A percentile compares a stretch with the other conserved stretches of the same genome.
Conservation (phyloP, 139 green algal species). For the Zygnema circumcarinatum region DNA sequence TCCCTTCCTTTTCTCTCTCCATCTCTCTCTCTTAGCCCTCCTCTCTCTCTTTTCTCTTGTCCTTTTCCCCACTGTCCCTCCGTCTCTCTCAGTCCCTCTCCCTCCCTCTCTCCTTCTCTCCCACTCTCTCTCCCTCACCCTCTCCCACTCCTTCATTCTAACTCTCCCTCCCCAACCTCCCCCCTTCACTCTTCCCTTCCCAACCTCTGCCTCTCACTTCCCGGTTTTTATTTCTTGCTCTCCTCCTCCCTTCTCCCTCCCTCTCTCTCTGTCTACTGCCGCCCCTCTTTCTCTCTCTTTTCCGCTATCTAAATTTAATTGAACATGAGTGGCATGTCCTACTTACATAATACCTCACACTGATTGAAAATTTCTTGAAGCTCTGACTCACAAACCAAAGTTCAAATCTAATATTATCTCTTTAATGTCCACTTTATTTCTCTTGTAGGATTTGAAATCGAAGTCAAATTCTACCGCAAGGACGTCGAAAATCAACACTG, state of each 20-base stretch:
- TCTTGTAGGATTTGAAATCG: too few relatives aligned
- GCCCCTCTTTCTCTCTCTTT: too few relatives aligned
- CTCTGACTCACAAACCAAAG: too few relatives aligned
- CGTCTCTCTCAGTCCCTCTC: not conserved
- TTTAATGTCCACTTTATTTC: too few relatives aligned
- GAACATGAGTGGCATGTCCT: too few relatives aligned
- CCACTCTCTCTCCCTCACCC: not conserved
- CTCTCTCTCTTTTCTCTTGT: not conserved
- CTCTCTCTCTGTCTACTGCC: too few relatives aligned
- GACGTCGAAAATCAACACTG: too few relatives aligned
- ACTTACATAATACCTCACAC: too few relatives aligned
- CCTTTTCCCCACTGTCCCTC: slow-evolving; percentile 8
- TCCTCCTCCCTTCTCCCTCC: not conserved
- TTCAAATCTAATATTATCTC: too few relatives aligned
- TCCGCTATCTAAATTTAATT: too few relatives aligned
- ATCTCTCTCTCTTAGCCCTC: not conserved
- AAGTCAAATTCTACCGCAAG: too few relatives aligned
- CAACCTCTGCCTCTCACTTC: not conserved
- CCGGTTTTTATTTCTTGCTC: not conserved
- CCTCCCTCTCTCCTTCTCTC: slow-evolving; percentile 24
- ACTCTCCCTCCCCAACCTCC: not conserved
- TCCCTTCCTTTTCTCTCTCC: not conserved
- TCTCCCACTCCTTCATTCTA: not conserved
- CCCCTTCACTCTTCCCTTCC: slow-evolving; percentile 4
- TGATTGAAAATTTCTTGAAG: too few relatives aligned